These are phyloP conservation scores for Pythium scleroteichum DNA, from an alignment of 352 stramenopile genomes.

Conservation along the genomic window DNA sequence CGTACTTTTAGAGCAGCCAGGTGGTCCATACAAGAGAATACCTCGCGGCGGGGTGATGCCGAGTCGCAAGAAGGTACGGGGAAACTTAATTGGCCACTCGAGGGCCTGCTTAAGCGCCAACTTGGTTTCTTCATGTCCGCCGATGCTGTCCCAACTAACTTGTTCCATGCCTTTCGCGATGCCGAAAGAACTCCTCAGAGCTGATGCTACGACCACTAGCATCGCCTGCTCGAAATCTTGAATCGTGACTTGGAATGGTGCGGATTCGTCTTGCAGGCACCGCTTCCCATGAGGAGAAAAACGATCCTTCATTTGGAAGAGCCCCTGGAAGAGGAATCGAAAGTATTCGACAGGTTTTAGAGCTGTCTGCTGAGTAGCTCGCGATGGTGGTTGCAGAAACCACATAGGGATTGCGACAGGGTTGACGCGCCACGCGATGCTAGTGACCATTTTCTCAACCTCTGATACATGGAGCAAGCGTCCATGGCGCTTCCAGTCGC, in stretches of 20 bases:
- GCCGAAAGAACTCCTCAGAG: constrained; percentile 56
- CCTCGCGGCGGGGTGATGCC: constrained; percentile 72
- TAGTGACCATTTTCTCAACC: constrained; percentile 46
- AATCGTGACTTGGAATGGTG: constrained; percentile 59
- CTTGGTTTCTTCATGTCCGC: constrained; percentile 70
- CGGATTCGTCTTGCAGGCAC: not conserved
- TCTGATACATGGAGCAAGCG: constrained; percentile 41
- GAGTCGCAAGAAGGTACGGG: constrained; percentile 68
- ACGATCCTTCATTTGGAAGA: too few relatives aligned
- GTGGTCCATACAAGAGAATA: constrained; percentile 88
- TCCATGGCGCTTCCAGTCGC: constrained; percentile 49
- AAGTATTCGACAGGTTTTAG: constrained; percentile 42
- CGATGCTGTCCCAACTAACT: constrained; percentile 74
- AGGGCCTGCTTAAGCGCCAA: constrained; percentile 80
- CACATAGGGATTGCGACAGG: constrained; percentile 67
- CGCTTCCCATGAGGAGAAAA: too few relatives aligned
- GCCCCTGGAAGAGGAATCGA: constrained; percentile 38
- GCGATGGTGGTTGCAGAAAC: constrained; percentile 30
- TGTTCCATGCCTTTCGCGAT: constrained; percentile 63
- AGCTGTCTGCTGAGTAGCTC: not conserved
- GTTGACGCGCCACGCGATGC: constrained; percentile 58
- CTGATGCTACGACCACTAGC: constrained; percentile 62
- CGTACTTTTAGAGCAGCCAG: constrained; percentile 90
- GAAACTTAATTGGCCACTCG: constrained; percentile 87
- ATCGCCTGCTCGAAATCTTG: constrained; percentile 78